Conservation (phyloP, 2,329 filamentous ascomycete genomes). For the Neopestalotiopsis sp. region DNA sequence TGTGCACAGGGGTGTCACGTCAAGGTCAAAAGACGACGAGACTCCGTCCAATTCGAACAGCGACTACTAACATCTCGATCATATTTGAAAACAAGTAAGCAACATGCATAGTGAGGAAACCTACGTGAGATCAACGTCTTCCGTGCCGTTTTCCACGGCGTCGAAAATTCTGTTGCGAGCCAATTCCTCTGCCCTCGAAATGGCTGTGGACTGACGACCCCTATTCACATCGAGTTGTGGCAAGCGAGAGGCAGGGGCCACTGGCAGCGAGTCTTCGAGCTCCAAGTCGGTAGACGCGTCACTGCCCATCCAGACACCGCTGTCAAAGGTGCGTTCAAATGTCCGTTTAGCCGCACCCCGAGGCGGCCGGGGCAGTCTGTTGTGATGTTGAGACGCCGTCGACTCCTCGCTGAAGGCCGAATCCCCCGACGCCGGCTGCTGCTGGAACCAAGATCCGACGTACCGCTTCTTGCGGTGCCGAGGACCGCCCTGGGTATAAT, state of each 20-base stretch:
- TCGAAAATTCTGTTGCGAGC: conserved; percentile 53
- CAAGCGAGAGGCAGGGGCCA: conserved; percentile 41
- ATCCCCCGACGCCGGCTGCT: conserved; percentile 58
- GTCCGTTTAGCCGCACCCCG: conserved; percentile 52
- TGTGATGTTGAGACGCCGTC: too few species aligned
- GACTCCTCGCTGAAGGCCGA: conserved; percentile 49
- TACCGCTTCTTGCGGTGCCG: conserved; percentile 67
- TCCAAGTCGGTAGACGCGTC: conserved; percentile 57
- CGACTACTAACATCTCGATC: background rate
- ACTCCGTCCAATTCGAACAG: background rate
- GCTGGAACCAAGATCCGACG: conserved; percentile 72
- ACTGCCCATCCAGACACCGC: conserved; percentile 72
- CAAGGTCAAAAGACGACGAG: background rate
- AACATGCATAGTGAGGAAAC: conserved; percentile 32
- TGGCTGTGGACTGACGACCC: conserved; percentile 27
- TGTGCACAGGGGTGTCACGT: background rate
- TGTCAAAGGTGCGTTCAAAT: conserved; percentile 67
- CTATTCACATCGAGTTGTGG: conserved; percentile 40
- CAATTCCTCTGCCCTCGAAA: conserved; percentile 48
- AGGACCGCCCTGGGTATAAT: conserved; percentile 57
- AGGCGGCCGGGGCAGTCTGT: conserved; percentile 33
- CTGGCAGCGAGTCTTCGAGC: conserved; percentile 44
- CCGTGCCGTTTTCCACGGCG: conserved; percentile 63
- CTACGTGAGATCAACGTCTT: conserved; percentile 67
- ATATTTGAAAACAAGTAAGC: background rate